A percentile compares a stretch with the other conserved stretches of the same genome.
Conservation (phyloP, 2,329 filamentous ascomycete genomes). For the Ophiostoma sp. region DNA sequence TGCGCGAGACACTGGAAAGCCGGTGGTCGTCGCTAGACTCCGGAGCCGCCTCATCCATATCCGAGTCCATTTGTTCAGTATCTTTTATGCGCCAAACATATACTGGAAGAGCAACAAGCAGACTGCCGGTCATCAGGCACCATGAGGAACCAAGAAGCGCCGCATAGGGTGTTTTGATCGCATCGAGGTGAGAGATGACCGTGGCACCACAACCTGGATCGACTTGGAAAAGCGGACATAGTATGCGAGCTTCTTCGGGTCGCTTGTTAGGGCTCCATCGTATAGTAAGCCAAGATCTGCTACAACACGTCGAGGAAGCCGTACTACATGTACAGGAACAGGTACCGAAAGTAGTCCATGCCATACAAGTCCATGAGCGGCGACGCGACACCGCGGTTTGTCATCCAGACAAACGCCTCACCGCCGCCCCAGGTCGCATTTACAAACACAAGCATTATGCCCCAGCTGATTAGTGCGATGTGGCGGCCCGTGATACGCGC, state of each 20-base stretch:
- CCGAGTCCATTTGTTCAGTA: conserved; percentile 11
- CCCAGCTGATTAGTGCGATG: conserved; percentile 20
- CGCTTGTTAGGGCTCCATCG: conserved; percentile 24
- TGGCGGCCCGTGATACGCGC: conserved; percentile 10
- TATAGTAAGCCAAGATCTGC: conserved; percentile 39
- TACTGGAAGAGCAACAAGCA: conserved; percentile 21
- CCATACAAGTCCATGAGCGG: conserved; percentile 19
- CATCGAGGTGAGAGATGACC: conserved; percentile 20
- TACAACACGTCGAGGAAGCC: conserved; percentile 23
- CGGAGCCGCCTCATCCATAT: too few relatives aligned
- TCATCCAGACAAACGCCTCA: neutral
- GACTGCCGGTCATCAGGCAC: conserved; percentile 21
- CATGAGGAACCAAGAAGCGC: conserved; percentile 21
- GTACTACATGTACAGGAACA: conserved; percentile 23
- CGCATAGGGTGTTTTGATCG: conserved; percentile 17
- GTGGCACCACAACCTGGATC: conserved; percentile 22
- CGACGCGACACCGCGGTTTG: neutral
- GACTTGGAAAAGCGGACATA: conserved; percentile 26
- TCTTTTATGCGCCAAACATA: conserved; percentile 22
- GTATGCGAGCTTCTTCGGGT: conserved; percentile 21
- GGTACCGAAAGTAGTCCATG: conserved; percentile 32
- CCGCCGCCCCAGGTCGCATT: conserved; percentile 25
- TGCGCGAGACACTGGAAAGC: too few relatives aligned
- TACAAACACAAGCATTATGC: conserved; percentile 20
- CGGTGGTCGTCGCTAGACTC: too few relatives aligned